Conservation (phyloP, 805 yeast genomes). For the baker's yeast (Saccharomyces cerevisiae) region DNA sequence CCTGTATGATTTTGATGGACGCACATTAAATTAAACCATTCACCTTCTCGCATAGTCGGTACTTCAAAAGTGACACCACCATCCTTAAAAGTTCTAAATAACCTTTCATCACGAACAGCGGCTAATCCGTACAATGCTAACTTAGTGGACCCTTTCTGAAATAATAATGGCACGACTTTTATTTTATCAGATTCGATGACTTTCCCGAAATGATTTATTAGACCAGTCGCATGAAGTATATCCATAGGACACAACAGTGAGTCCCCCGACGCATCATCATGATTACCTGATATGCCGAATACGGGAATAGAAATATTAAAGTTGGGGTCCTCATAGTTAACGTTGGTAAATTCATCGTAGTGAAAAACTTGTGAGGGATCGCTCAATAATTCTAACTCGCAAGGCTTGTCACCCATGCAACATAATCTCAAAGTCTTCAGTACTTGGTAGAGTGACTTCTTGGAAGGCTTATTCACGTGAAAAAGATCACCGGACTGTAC, state of each 20-base stretch:
- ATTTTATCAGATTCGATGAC: slow-evolving; percentile 69
- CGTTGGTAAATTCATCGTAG: slow-evolving; percentile 56
- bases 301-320: slow-evolving; percentile 82
- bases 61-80: slow-evolving; percentile 71
- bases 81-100: slow-evolving; percentile 72
- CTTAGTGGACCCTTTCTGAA: slow-evolving; percentile 75
- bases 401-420: slow-evolving; percentile 82
- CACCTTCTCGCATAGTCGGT: slow-evolving; percentile 49
- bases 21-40: slow-evolving; percentile 79
- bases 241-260: slow-evolving; percentile 80
- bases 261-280: slow-evolving; percentile 92
- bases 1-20: slow-evolving; percentile 88
- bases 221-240: slow-evolving; percentile 68
- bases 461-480: slow-evolving; percentile 82
- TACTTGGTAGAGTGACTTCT: slow-evolving; percentile 78
- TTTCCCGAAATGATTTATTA: slow-evolving; percentile 84
- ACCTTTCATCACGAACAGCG: slow-evolving; percentile 80
- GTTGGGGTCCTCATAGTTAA: slow-evolving; percentile 87
- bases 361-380: slow-evolving; percentile 58
- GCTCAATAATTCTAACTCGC: slow-evolving; percentile 73
- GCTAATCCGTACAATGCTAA: slow-evolving; percentile 85
- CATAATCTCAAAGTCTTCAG: slow-evolving; percentile 58
- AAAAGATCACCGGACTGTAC: slow-evolving; percentile 90
- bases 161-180: slow-evolving; percentile 62
- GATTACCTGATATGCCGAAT: slow-evolving; percentile 91